Evolutionary conservation across 2,329 filamentous ascomycete genomes (phyloP).

Genomic region (Stagonosporopsis cucurbitacearum): DNA sequence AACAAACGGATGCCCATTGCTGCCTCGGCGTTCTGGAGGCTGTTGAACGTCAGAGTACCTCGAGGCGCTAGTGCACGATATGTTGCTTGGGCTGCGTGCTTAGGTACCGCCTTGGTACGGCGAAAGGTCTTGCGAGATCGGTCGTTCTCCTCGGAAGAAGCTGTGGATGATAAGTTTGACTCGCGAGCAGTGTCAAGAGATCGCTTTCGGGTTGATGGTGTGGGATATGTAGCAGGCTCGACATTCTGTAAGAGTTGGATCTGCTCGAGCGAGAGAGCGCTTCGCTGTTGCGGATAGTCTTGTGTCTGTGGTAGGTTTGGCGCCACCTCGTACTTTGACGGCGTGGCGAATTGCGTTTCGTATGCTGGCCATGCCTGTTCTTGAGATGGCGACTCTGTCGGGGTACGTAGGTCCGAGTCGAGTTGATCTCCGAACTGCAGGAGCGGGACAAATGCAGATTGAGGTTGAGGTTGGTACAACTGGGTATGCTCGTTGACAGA

Average conservation of each 20-base stretch:
- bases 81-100: too few species aligned
- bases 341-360: background rate
- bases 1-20: constrained; percentile 4
- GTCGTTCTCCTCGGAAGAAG: background rate
- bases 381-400: background rate
- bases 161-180: background rate
- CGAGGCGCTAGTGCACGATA: background rate
- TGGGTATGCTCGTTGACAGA: background rate
- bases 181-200: background rate
- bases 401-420: background rate
- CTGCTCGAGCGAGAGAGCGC: background rate
- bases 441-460: background rate
- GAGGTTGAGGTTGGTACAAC: background rate
- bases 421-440: background rate
- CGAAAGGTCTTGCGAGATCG: background rate
- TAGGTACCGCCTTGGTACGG: too few species aligned
- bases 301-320: background rate
- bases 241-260: background rate
- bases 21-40: constrained; percentile 2
- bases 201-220: background rate
- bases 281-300: background rate
- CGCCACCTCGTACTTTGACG: background rate
- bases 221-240: background rate
- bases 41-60: background rate
- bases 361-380: background rate